Evolutionary conservation across 2,329 filamentous ascomycete genomes (phyloP), one percentile per base, ranked within the genome.

Genomic region (Pseudogymnoascus sp.): DNA sequence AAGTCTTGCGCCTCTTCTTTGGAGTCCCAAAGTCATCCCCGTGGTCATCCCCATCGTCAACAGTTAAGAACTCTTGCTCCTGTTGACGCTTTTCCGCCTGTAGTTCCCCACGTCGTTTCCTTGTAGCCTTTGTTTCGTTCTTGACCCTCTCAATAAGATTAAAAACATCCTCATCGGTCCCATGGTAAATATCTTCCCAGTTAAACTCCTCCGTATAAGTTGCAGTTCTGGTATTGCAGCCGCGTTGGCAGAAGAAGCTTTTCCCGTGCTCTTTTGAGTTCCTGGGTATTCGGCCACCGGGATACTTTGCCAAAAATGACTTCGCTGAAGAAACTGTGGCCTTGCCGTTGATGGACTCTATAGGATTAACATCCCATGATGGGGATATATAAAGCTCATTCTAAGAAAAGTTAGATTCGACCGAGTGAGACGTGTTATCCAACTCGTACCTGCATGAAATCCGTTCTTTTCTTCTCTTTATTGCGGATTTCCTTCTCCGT

Each of bases 311-410:
- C 38, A 82, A 79, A 74, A 93, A 97, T 0, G 78, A 79, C 7
- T 85, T 80, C 26, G 83, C 80, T 0, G 93, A 97, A 75, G 95
- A 81, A 44, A 99, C 82, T 15, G 79, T 86, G 0, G 93, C 95
- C 69, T 89, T 96, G 61, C 93, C 93, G 71, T 95, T 96, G 76
- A 99, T 96, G 0, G 93, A 93, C 1, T 84, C 85, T 26, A 99
- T 78, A 7, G 93, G 87, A 72, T 97, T 97, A 64, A 89, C 79
- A 71, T 99, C 96, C 76, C 89, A 95, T 21, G 90, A 88, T 0
- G 90, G 84, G 0, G 92, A 96, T 63, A 97, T 87, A 72, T 97
- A 99, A 13, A 97, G 82, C 75, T 99, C 95, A 72, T 96, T 96
- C 82, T 91, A 67, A 66, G 73, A 56, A 72, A 67, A 37, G 63